phyloP scores from a whole-genome alignment of 2,329 filamentous ascomycete genomes.

The Calonectria montana region DNA sequence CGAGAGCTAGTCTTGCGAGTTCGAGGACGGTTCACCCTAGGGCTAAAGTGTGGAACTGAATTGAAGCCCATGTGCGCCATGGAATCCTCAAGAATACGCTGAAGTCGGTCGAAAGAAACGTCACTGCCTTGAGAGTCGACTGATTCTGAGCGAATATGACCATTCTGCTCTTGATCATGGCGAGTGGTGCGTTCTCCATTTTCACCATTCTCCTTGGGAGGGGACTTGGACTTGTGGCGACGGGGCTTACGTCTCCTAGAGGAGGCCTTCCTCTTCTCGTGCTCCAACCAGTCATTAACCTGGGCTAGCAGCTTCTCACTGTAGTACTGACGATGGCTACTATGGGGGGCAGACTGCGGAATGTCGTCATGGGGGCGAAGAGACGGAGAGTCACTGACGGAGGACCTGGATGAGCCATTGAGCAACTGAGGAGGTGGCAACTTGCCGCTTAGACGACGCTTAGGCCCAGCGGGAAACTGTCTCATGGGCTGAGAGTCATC shows the following conservation, averaged over 20 bases:
- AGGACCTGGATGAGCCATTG: conserved; percentile 57
- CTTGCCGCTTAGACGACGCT: conserved; percentile 50
- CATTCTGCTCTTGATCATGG: conserved; percentile 35
- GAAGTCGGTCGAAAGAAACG: conserved; percentile 81
- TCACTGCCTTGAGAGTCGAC: conserved; percentile 75
- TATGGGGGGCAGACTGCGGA: conserved; percentile 36
- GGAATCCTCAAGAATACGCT: conserved; percentile 80
- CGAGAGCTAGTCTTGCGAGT: conserved; percentile 45
- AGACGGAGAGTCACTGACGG: conserved; percentile 51
- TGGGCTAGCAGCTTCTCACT: conserved; percentile 75
- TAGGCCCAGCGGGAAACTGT: conserved; percentile 47
- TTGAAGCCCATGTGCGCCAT: conserved; percentile 66
- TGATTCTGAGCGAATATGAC: conserved; percentile 61
- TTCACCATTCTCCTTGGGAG: conserved; percentile 42
- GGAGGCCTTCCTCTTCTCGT: conserved; percentile 74
- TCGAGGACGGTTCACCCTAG: conserved; percentile 57
- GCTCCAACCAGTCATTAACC: conserved; percentile 85
- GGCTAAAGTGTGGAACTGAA: conserved; percentile 56
- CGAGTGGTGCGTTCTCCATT: conserved; percentile 17
- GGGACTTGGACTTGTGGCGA: conserved; percentile 55
- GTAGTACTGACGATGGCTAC: conserved; percentile 52
- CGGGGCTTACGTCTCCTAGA: conserved; percentile 58
- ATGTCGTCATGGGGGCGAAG: conserved; percentile 45
- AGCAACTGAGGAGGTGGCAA: conserved; percentile 42
- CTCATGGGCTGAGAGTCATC: conserved; percentile 46